Evolutionary conservation across 2,329 filamentous ascomycete species (phyloP).

Genomic region (Sporothrix variecibatus): DNA sequence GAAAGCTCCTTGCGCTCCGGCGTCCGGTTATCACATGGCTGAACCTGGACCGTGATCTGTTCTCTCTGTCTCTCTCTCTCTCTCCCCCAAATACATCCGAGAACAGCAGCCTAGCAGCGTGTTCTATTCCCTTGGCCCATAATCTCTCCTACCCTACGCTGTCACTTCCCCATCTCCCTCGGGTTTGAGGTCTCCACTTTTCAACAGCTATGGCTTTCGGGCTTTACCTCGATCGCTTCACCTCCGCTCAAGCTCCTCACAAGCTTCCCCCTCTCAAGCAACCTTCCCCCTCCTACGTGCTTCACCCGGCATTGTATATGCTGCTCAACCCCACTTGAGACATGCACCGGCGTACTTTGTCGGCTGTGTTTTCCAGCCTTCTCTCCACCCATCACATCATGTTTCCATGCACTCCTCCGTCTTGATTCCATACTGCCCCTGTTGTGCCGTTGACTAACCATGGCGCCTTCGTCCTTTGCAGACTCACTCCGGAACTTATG

Average conservation of each 20-base stretch:
- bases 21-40: neutral
- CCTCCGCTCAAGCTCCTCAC: neutral
- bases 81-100: neutral
- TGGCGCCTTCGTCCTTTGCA: conserved; percentile 31
- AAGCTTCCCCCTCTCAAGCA: neutral
- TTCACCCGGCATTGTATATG: neutral
- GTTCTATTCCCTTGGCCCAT: conserved; percentile 3
- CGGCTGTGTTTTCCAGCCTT: neutral
- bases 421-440: neutral
- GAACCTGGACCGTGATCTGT: neutral
- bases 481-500: conserved; percentile 59
- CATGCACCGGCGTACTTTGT: neutral
- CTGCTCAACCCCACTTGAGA: conserved; percentile 23
- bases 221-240: neutral
- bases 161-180: conserved; percentile 21
- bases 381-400: neutral
- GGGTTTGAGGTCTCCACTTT: neutral
- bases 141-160: neutral
- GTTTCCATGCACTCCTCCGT: neutral
- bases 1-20: neutral
- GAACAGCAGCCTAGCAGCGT: neutral
- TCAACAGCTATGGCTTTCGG: neutral
- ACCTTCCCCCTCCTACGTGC: neutral
- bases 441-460: conserved; percentile 22
- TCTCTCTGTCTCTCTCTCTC: conserved; percentile 7